A percentile compares a stretch with the other conserved stretches of the same genome.
Conservation (phyloP, 306 rosid species). For the Cercis canadensis region DNA sequence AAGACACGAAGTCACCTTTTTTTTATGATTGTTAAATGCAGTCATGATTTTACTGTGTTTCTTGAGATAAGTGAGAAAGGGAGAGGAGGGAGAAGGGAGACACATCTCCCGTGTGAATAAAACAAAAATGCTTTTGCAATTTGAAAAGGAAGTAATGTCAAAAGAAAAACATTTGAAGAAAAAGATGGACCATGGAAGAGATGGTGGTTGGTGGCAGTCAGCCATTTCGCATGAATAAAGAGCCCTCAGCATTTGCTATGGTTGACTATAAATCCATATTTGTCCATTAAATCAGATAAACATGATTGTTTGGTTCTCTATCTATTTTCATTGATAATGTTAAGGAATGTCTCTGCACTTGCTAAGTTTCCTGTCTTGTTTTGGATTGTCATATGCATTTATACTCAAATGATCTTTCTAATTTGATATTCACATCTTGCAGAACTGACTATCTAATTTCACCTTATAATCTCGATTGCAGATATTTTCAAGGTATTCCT, state of each 20-base stretch:
- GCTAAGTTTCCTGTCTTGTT: not conserved
- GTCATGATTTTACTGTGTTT: no score
- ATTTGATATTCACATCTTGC: constrained; percentile 7
- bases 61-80: constrained; percentile 3
- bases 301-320: no score
- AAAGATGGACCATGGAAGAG: not conserved
- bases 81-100: not conserved
- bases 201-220: not conserved
- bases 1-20: not conserved
- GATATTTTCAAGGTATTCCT: constrained; percentile 93
- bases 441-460: constrained; percentile 9
- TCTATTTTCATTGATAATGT: no score
- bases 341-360: no score
- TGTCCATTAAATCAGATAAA: no score
- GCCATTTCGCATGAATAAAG: not conserved
- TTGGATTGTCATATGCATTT: not conserved
- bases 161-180: not conserved
- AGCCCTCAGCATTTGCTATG: not conserved
- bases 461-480: constrained; percentile 43
- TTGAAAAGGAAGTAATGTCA: not conserved
- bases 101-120: not conserved
- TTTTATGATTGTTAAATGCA: no score
- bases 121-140: not conserved
- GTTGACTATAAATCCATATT: no score
- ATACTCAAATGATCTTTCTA: no score